A percentile compares a stretch with the other conserved stretches of the same genome.
phyloP scores from a whole-genome alignment of 371 early-diverging fungal genomes.

The Mortierella sp. region DNA sequence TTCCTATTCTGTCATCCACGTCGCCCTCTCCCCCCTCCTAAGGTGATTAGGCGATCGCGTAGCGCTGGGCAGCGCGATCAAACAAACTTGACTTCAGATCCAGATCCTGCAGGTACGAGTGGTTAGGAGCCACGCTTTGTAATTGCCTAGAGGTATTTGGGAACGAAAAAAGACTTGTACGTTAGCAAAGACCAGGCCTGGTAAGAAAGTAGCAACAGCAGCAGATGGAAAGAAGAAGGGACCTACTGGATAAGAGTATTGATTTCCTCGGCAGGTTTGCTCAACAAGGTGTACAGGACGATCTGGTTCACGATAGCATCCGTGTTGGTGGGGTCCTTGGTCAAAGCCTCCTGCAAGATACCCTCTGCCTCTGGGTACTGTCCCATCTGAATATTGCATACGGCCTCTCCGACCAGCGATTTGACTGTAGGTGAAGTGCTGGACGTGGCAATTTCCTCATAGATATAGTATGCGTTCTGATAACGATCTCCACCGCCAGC shows the following conservation, averaged over 20 bases:
- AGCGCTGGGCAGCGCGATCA: conserved; percentile 67
- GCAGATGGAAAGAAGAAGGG: too few relatives aligned
- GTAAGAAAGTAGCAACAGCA: not conserved
- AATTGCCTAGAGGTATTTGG: conserved; percentile 70
- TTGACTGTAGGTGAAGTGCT: conserved; percentile 77
- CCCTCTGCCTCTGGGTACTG: conserved; percentile 89
- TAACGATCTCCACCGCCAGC: conserved; percentile 84
- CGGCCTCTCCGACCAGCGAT: conserved; percentile 86
- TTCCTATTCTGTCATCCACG: too few relatives aligned
- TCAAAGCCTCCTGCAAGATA: conserved; percentile 82
- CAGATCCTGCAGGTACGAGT: conserved; percentile 81
- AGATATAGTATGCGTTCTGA: conserved; percentile 92
- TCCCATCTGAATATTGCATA: conserved; percentile 83
- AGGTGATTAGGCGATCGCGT: conserved; percentile 38
- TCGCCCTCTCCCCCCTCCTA: too few relatives aligned
- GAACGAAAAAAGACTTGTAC: not conserved
- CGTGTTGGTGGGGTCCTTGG: conserved; percentile 80
- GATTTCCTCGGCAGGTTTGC: conserved; percentile 77
- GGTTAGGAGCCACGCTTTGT: conserved; percentile 80
- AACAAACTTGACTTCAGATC: conserved; percentile 84
- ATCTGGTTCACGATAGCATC: conserved; percentile 92
- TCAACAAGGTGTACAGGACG: conserved; percentile 70
- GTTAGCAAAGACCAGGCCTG: not conserved
- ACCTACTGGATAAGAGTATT: conserved; percentile 74
- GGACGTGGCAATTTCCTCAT: conserved; percentile 91